Evolutionary conservation across 1,139 yeast species (phyloP), one percentile per base, ranked within the genome.

Genomic region (Petasospora rhodanensis): DNA sequence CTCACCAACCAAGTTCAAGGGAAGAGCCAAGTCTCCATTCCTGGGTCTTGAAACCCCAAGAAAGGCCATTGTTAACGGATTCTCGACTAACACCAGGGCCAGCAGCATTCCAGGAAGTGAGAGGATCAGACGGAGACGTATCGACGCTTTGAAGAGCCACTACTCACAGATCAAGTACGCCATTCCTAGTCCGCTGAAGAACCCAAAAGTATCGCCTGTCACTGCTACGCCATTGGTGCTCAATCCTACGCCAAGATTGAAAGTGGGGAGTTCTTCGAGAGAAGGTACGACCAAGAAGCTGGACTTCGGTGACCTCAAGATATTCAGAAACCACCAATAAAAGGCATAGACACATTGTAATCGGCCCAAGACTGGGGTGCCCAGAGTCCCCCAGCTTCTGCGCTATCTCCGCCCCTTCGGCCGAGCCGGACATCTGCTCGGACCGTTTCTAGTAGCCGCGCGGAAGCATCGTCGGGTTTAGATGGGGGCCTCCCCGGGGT

Each of bases 31-130:
- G 18, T 31, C 31, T 3, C 30, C 42, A 26, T 22, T 32, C 36
- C 16, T 35, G 14, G 30, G 29, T 7, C 14, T 37, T 5, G 31
- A 38, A 21, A 27, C 38, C 22, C 29, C 40, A 26, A 31, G 28
- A 18, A 42, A 40, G 37, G 22, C 33, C 5, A 25, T 31, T 6
- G 7, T 31, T 16, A 26, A 42, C 7, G 7, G 23, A 4, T 24
- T 32, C 17, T 15, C 28, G 8, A 35, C 41, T 7, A 26, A 23
- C 10, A 25, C 31, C 7, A 23, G 31, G 12, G 24, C 25, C 18
- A 18, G 44, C 7, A 49, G 56, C 8, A 56, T 59, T 11, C 62
- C 63, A 1, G 64, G 64, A 4, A 57, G 63, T 20, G 61, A 54
- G 29, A 36, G 54, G 10, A 48, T 57, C 12, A 58, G 55, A 38